Conservation (phyloP, 768 basidiomycete species). For the Lactarius sp. region DNA sequence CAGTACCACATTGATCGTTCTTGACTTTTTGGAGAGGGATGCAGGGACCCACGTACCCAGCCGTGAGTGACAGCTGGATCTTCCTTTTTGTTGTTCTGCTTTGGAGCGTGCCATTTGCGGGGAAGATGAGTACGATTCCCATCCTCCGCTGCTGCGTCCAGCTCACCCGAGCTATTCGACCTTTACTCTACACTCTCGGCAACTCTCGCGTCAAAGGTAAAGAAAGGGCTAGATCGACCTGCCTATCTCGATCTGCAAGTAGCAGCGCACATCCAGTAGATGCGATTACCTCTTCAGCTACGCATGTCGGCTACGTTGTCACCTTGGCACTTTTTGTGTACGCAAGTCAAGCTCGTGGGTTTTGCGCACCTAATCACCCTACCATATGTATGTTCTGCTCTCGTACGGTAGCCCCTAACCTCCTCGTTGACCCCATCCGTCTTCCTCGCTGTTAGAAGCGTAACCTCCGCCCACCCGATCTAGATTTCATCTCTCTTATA, state of each 20-base stretch:
- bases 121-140: background rate
- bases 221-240: background rate
- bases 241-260: background rate
- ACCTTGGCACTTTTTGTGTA: background rate
- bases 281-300: constrained; percentile 17
- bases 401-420: background rate
- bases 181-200: background rate
- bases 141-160: background rate
- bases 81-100: background rate
- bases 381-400: background rate
- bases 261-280: background rate
- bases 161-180: background rate
- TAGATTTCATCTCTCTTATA: constrained; percentile 13
- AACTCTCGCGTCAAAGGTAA: background rate
- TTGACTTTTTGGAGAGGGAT: background rate
- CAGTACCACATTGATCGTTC: background rate
- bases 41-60: background rate
- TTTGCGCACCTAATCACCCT: constrained; percentile 1
- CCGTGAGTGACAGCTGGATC: background rate
- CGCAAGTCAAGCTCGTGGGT: background rate
- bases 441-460: constrained; percentile 2
- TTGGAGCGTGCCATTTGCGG: background rate
- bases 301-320: background rate
- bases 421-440: constrained; percentile 8
- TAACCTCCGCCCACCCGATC: constrained; percentile 5